Percentiles rank a stretch among this genome's conserved stretches.
These are phyloP conservation scores for Mesotaenium endlicherianum DNA, from an alignment of 139 green algal genomes.

Conservation along the genomic window DNA sequence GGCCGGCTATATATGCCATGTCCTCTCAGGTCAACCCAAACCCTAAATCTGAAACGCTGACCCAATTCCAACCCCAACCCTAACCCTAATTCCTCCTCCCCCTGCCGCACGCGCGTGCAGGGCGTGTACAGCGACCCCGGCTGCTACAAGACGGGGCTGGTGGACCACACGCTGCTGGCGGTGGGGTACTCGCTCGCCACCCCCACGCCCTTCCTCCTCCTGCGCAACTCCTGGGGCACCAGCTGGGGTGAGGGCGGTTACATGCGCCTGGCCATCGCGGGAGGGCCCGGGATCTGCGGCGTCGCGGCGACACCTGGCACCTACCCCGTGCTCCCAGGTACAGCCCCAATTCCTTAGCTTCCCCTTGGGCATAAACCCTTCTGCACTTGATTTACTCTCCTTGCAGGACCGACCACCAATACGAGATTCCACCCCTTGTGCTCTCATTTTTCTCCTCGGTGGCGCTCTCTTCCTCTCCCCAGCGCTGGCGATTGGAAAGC, in stretches of 20 bases:
- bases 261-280: conserved; percentile 62
- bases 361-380: neutral
- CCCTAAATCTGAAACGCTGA: too few species aligned
- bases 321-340: neutral
- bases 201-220: conserved; percentile 61
- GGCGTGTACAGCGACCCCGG: neutral
- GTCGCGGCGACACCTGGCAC: neutral
- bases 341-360: too few species aligned
- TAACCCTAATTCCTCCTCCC: too few species aligned
- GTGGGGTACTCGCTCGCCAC: conserved; percentile 78
- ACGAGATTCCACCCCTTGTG: neutral
- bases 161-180: conserved; percentile 83
- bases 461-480: too few species aligned
- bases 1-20: too few species aligned
- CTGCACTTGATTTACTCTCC: neutral
- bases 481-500: neutral
- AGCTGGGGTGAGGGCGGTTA: conserved; percentile 77
- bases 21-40: too few species aligned
- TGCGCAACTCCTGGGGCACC: conserved; percentile 66
- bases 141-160: conserved; percentile 15
- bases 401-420: neutral
- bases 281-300: conserved; percentile 2
- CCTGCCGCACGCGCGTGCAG: too few species aligned
- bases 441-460: too few species aligned
- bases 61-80: too few species aligned